Evolutionary conservation across 2,329 filamentous ascomycete species (phyloP).

Genomic region (Aspergillus brasiliensis): DNA sequence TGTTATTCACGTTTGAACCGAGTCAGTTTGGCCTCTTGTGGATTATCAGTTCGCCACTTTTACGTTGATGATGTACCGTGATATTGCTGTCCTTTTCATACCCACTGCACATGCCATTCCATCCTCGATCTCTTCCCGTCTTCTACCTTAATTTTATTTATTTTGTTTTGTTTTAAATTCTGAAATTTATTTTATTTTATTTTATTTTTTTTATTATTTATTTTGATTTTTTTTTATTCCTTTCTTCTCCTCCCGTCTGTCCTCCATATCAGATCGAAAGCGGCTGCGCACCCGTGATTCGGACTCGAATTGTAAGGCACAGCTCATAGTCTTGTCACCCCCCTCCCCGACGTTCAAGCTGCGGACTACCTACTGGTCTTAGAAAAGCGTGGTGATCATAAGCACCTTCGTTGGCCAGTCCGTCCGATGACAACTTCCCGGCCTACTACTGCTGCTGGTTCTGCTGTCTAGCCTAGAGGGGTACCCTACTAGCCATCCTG

Average conservation of each 20-base stretch:
- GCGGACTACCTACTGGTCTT: not conserved
- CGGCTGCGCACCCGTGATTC: not conserved
- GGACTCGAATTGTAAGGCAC: conserved; percentile 1
- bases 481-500: not conserved
- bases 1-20: conserved; percentile 4
- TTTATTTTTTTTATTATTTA: not conserved
- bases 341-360: not conserved
- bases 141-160: conserved; percentile 10
- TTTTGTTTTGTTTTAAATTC: conserved; percentile 6
- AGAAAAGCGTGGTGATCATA: conserved; percentile 5
- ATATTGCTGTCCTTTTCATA: conserved; percentile 9
- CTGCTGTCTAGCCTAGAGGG: not conserved
- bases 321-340: not conserved
- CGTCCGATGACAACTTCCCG: conserved; percentile 6
- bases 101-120: not conserved
- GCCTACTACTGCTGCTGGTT: conserved; percentile 2
- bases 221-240: not conserved
- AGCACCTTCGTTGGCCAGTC: conserved; percentile 7
- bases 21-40: conserved; percentile 14
- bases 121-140: conserved; percentile 8
- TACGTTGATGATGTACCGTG: conserved; percentile 8
- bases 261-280: conserved; percentile 4
- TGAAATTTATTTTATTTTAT: not conserved
- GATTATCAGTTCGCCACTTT: conserved; percentile 16
- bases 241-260: not conserved